Conservation (phyloP, 352 stramenopile species). For the Phytophthora syringae region DNA sequence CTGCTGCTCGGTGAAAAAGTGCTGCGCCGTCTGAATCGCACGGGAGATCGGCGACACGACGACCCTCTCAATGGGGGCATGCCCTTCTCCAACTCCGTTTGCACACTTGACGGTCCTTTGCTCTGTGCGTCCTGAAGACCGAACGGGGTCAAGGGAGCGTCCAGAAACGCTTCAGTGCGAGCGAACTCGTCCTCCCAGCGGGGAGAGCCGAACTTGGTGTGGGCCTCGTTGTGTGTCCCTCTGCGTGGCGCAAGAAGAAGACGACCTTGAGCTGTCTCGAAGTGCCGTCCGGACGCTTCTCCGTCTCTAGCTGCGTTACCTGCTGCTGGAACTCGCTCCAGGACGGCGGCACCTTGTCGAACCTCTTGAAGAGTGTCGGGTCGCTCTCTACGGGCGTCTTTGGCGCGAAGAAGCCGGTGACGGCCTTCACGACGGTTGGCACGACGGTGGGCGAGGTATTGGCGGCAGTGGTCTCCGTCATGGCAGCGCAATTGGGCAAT, state of each 20-base stretch:
- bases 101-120: constrained; percentile 50
- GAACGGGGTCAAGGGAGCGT: constrained; percentile 67
- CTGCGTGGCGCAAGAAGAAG: constrained; percentile 79
- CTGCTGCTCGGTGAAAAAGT: constrained; percentile 59
- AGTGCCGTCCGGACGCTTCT: constrained; percentile 15
- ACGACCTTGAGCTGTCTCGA: constrained; percentile 66
- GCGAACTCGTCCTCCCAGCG: constrained; percentile 75
- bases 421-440: constrained; percentile 16
- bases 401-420: constrained; percentile 30
- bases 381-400: constrained; percentile 8
- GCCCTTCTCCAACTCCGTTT: constrained; percentile 45
- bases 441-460: neutral
- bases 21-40: constrained; percentile 74
- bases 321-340: constrained; percentile 41
- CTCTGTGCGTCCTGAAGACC: constrained; percentile 57
- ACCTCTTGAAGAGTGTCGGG: constrained; percentile 41
- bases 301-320: constrained; percentile 27
- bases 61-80: constrained; percentile 37
- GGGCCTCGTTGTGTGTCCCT: constrained; percentile 79
- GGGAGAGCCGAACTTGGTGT: constrained; percentile 61
- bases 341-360: constrained; percentile 26
- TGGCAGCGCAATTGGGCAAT: constrained; percentile 7
- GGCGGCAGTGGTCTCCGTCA: constrained; percentile 21
- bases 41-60: constrained; percentile 57
- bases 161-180: constrained; percentile 62